Conservation (phyloP, 345 rosid genomes). For the Dimocarpus longan region DNA sequence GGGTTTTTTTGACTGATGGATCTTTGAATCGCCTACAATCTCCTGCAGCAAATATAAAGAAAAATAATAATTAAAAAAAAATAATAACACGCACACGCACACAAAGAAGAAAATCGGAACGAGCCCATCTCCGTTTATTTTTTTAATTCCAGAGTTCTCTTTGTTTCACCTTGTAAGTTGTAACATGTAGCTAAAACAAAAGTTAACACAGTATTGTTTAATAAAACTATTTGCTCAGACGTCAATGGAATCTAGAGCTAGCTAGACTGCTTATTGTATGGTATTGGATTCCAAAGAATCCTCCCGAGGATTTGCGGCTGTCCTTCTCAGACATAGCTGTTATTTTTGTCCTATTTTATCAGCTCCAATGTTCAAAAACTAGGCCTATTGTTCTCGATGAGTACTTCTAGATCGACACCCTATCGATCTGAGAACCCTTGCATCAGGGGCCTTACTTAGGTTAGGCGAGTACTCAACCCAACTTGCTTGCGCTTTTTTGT, state of each 20-base stretch:
- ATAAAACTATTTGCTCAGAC: background rate
- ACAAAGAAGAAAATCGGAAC: background rate
- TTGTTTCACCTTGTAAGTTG: constrained; percentile 25
- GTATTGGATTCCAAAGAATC: constrained; percentile 21
- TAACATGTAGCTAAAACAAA: background rate
- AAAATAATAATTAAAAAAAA: no score
- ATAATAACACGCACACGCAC: no score
- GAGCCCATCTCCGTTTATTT: background rate
- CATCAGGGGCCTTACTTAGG: no score
- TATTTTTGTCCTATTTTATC: background rate
- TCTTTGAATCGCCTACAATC: background rate
- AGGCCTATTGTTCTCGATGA: no score
- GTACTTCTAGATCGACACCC: no score
- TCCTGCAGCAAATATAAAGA: background rate
- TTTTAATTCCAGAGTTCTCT: constrained; percentile 5
- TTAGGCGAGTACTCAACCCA: no score
- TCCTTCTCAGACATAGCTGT: background rate
- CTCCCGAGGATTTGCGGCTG: constrained; percentile 27
- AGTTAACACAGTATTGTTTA: background rate
- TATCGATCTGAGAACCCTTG: no score
- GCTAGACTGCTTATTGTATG: background rate
- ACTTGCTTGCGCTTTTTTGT: no score
- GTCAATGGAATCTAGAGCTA: constrained; percentile 1
- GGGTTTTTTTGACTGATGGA: background rate
- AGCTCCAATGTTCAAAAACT: no score